phyloP scores from a whole-genome alignment of 768 basidiomycete genomes.

The Termitomyces sp. region DNA sequence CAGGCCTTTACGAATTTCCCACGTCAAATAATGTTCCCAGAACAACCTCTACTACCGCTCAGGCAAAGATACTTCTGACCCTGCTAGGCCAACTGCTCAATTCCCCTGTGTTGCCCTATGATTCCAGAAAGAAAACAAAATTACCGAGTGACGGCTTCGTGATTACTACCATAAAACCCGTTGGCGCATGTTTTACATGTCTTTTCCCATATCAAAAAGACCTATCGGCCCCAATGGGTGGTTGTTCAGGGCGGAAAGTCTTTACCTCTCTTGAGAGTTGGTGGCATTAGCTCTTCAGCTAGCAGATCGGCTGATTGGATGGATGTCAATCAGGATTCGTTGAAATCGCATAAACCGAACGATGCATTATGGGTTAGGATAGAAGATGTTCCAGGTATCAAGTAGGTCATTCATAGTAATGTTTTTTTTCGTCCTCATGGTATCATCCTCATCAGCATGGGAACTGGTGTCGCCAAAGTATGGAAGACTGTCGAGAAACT shows the following conservation, averaged over 20 bases:
- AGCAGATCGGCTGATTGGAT: background rate
- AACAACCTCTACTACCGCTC: conserved; percentile 36
- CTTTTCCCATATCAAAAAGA: conserved; percentile 90
- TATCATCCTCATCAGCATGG: conserved; percentile 44
- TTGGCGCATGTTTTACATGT: conserved; percentile 72
- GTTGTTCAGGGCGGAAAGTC: conserved; percentile 52
- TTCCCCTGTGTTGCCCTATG: conserved; percentile 19
- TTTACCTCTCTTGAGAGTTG: conserved; percentile 32
- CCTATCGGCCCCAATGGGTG: conserved; percentile 75
- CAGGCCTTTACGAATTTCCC: conserved; percentile 88
- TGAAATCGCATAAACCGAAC: conserved; percentile 8
- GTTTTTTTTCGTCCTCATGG: conserved; percentile 8
- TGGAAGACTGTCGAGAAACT: background rate
- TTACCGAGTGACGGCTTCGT: conserved; percentile 13
- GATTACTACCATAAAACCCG: conserved; percentile 45
- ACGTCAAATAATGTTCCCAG: conserved; percentile 52
- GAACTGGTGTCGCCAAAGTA: conserved; percentile 51
- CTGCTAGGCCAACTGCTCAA: conserved; percentile 43
- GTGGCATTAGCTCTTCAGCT: background rate
- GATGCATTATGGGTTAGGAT: conserved; percentile 49
- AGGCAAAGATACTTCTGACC: conserved; percentile 29
- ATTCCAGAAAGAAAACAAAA: conserved; percentile 6
- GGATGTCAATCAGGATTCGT: background rate
- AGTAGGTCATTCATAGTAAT: conserved; percentile 43
- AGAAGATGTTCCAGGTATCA: conserved; percentile 52